Percentiles rank a stretch among this genome's conserved stretches.
These are phyloP conservation scores for Echium plantagineum DNA, from an alignment of 257 asterid genomes.

Conservation along the genomic window DNA sequence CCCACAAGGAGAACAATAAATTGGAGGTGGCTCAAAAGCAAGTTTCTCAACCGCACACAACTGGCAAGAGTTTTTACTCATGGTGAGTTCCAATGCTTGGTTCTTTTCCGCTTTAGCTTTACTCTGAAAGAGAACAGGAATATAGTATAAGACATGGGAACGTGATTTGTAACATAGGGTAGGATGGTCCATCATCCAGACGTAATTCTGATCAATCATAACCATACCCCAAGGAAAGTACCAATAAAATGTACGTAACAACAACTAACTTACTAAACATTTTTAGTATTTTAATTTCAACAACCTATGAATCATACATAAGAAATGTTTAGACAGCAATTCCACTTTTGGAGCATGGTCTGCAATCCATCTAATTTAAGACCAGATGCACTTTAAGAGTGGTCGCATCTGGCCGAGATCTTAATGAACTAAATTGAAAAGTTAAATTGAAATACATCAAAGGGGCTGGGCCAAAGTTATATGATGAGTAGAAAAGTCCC, in stretches of 20 bases:
- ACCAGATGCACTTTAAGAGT: not conserved
- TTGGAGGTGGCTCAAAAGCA: slow-evolving; percentile 92
- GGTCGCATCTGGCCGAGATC: too few species aligned
- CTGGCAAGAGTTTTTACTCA: slow-evolving; percentile 95
- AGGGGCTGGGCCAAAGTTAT: too few species aligned
- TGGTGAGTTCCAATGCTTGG: slow-evolving; percentile 83
- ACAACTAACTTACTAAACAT: not conserved
- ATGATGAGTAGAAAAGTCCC: too few species aligned
- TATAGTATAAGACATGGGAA: not conserved
- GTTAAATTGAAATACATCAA: too few species aligned
- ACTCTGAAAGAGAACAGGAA: slow-evolving; percentile 40
- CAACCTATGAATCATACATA: not conserved
- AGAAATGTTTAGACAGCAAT: not conserved
- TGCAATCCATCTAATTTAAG: not conserved
- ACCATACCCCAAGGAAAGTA: not conserved
- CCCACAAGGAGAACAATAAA: slow-evolving; percentile 90
- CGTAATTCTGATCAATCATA: not conserved
- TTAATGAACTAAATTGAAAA: too few species aligned
- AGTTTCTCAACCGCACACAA: slow-evolving; percentile 99
- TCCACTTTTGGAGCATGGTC: not conserved
- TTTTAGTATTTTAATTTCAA: not conserved
- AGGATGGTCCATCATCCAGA: not conserved
- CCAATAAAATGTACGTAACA: not conserved
- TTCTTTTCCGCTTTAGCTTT: slow-evolving; percentile 87
- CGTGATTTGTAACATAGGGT: not conserved